Conservation (phyloP, 768 basidiomycete genomes). For the Tulasnella sp. region DNA sequence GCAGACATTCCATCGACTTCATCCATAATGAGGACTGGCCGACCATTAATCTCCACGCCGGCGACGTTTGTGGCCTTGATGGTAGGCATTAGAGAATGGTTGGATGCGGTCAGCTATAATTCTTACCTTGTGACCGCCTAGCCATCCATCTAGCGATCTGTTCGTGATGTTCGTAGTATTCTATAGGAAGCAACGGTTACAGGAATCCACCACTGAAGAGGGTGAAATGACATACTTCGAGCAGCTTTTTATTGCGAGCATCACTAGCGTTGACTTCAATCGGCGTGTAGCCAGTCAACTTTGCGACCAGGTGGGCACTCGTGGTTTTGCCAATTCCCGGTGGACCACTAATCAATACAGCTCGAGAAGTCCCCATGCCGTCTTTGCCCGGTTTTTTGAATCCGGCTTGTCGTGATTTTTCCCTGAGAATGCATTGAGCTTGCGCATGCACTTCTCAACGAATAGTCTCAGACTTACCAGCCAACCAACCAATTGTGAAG, state of each 20-base stretch:
- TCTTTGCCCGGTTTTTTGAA: conserved; percentile 95
- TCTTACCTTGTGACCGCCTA: conserved; percentile 44
- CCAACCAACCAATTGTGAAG: conserved; percentile 75
- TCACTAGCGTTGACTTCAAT: conserved; percentile 98
- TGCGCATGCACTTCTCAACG: not conserved
- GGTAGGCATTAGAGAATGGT: not conserved
- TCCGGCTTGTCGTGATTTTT: conserved; percentile 50
- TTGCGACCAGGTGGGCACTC: conserved; percentile 84
- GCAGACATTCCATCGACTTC: conserved; percentile 99
- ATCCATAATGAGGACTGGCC: conserved; percentile 92
- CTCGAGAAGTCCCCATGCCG: conserved; percentile 75
- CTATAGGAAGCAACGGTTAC: conserved; percentile 28
- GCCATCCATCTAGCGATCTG: conserved; percentile 75
- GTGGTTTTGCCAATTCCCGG: conserved; percentile 99
- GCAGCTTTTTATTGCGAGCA: conserved; percentile 87
- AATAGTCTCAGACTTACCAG: conserved; percentile 51
- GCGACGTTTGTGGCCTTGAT: conserved; percentile 47
- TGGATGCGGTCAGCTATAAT: not conserved
- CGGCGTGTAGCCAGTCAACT: conserved; percentile 79
- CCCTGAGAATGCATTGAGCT: conserved; percentile 37
- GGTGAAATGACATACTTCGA: conserved; percentile 56
- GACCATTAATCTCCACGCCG: conserved; percentile 65
- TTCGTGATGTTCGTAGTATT: conserved; percentile 86
- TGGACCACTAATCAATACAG: conserved; percentile 81
- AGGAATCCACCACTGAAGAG: not conserved